phyloP scores from a whole-genome alignment of 2,329 filamentous ascomycete genomes.

The Zymoseptoria pseudotritici region DNA sequence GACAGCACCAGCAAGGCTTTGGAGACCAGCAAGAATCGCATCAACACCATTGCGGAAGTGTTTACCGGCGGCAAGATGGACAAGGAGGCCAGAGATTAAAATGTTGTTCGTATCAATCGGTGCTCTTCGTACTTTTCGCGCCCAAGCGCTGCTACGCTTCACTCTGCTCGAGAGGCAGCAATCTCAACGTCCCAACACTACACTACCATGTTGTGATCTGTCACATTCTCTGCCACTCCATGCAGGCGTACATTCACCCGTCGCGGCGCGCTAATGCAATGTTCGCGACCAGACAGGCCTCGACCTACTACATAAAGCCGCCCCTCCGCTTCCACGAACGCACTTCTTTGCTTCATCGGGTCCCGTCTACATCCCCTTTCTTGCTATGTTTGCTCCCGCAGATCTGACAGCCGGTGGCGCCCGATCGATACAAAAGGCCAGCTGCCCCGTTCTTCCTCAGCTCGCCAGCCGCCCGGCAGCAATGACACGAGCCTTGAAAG shows the following conservation, averaged over 20 bases:
- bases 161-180: not conserved
- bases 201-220: not conserved
- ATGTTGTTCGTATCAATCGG: not conserved
- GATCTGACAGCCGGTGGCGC: not conserved
- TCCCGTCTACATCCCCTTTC: not conserved
- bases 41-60: slow-evolving; percentile 58
- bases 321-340: not conserved
- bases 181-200: not conserved
- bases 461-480: not conserved
- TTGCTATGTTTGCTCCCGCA: not conserved
- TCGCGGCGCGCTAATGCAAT: not conserved
- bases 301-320: not conserved
- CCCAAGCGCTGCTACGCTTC: not conserved
- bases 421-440: not conserved
- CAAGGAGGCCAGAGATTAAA: slow-evolving; percentile 4
- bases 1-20: slow-evolving; percentile 29
- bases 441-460: not conserved
- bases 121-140: not conserved
- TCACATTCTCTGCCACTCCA: not conserved
- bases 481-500: not conserved
- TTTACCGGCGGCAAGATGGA: slow-evolving; percentile 59
- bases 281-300: not conserved
- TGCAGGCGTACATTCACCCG: not conserved
- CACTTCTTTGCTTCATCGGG: not conserved
- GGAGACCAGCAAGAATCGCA: slow-evolving; percentile 48